phyloP scores from a whole-genome alignment of 176 grass and related monocot genomes.

The Musa troglodytarum region DNA sequence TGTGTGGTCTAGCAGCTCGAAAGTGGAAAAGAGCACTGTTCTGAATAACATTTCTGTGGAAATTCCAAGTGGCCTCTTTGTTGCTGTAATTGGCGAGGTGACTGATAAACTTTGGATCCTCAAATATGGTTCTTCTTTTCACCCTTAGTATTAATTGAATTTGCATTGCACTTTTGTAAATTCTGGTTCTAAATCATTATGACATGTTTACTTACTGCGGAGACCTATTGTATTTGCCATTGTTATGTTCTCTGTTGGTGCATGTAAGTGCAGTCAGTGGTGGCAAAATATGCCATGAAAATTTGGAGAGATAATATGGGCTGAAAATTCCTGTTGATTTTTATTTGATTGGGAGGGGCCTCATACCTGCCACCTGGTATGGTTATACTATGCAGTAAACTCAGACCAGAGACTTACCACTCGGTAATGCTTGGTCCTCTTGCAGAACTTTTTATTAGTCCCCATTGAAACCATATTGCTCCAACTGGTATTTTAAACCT shows the following conservation, averaged over 20 bases:
- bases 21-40: constrained; percentile 30
- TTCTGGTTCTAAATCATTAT: background rate
- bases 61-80: constrained; percentile 53
- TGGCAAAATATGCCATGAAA: no score
- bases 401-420: no score
- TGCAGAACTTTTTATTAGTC: no score
- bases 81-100: constrained; percentile 90
- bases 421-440: background rate
- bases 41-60: constrained; percentile 51
- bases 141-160: background rate
- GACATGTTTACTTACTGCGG: background rate
- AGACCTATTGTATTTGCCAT: no score
- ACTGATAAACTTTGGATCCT: constrained; percentile 10
- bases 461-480: background rate
- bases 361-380: no score
- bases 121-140: background rate
- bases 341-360: background rate
- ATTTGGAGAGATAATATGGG: no score
- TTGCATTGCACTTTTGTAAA: background rate
- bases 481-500: background rate
- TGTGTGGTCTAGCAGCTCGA: constrained; percentile 56
- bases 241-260: no score
- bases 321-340: background rate
- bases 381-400: no score
- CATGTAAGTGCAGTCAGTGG: no score